Base-by-base conservation (phyloP, 768 basidiomycete species). In the Kwoniella pini region DNA sequence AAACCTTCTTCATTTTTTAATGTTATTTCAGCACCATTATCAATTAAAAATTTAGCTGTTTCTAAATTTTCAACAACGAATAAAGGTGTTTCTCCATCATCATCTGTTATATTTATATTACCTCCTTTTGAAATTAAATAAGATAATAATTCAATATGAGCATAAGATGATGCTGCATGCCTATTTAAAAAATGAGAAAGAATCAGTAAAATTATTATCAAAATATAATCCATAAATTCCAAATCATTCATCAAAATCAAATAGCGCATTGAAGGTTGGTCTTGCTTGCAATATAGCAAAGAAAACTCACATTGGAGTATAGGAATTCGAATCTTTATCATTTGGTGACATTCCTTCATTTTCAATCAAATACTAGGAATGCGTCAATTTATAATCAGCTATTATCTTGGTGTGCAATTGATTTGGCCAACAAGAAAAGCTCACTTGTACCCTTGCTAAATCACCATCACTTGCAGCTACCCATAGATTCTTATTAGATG, bases 121-220 rank as follows among this genome's bases (percentile, higher is more conserved):
- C 92, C 93, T 15, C 92, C 92, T 87, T 82, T 82, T 13, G 85
- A 84, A 57, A 92, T 81, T 57, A 96, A 85, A 79, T 91, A 95
- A 13, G 85, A 82, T 31, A 96, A 80, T 40, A 93, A 77, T 46
- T 87, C 79, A 9, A 88, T 75, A 28, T 92, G 92, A 17, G 86
- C 90, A 71, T 95, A 96, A 0, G 92, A 95, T 1, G 93, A 92
- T 13, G 93, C 92, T 17, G 93, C 93, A 79, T 96, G 92, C 87
- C 88, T 90, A 19, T 5, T 48, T 24, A 30, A 2, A 31, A 21
- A 13, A 27, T 30, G 12, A 11, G 2, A 51, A 12, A 31, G 33
- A 9, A 22, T 43, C 42, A 43, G 10, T 6, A 43, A 10, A 6
- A 43, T 11, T 26, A 13, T 19, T n/a, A n/a, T n/a, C n/a, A n/a